Base-by-base conservation (phyloP, 2,329 filamentous ascomycete genomes). In the Pseudogymnoascus sp. region DNA sequence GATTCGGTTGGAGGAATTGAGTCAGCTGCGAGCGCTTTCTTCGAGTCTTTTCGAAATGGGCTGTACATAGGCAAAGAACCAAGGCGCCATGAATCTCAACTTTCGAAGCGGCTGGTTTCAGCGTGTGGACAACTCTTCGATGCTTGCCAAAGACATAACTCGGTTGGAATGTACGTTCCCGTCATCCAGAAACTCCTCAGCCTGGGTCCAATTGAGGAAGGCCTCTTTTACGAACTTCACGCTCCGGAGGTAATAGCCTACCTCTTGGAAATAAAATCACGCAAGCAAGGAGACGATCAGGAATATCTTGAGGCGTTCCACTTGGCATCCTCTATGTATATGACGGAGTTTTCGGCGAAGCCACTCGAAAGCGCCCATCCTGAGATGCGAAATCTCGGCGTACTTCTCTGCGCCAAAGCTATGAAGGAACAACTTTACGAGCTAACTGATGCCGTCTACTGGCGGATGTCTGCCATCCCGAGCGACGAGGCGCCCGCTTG, bases 311-410 rank as follows among this genome's bases (percentile, higher is more conserved):
- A 62, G 19, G 35, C 46, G 26, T 22, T 62, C 6, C 31, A 60
- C 12, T 24, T 31, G 40, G 61, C 61, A 33, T 16, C 61, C 11
- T 22, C 61, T 6, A 63, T 74, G 33, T 74, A 69, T 60, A 65
- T 73, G 6, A 64, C 66, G 14, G 62, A 67, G 12, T 70, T 71
- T 38, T 65, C 59, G 14, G 62, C 67, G 8, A 66, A 68, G 22
- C 68, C 8, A 53, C 68, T 6, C 3, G 61, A 59, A 26, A 24
- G 10, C 16, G 64, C 66, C 35, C 59, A 61, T 22, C 16, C 59
- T 40, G 3, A 60, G 16, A 64, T 69, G 62, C 24, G 40, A 6
- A 50, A 59, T 14, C 28, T 72, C 16, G 70, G 69, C 16, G 40
- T 63, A 37, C 46, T 61, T 24, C 65, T 73, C 6, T 72, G 69